phyloP scores from a whole-genome alignment of 345 rosid species.

The Gossypium australe region DNA sequence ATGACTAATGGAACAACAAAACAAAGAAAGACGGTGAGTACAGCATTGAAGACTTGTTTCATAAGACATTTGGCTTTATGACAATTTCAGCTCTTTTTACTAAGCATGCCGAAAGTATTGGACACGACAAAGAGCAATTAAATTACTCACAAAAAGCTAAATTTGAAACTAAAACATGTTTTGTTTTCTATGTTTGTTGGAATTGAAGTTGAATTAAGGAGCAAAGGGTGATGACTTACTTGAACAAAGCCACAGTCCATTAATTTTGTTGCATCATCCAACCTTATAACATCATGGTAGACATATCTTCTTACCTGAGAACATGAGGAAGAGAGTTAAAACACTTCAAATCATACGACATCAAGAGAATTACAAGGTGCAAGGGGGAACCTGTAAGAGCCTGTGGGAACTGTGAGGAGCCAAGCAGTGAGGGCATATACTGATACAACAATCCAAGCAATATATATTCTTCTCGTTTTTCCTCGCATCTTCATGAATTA shows the following conservation, averaged over 20 bases:
- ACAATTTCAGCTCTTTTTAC: neutral
- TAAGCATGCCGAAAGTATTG: neutral
- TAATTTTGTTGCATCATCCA: slow-evolving; percentile 63
- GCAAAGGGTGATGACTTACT: slow-evolving; percentile 26
- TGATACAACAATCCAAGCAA: slow-evolving; percentile 75
- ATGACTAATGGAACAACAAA: slow-evolving; percentile 39
- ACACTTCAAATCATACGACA: neutral
- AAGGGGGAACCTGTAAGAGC: slow-evolving; percentile 58
- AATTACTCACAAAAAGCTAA: neutral
- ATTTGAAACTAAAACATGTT: slow-evolving; percentile 1
- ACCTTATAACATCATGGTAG: slow-evolving; percentile 66
- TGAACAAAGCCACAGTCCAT: slow-evolving; percentile 79
- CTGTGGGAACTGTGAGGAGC: slow-evolving; percentile 61
- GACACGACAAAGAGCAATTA: neutral
- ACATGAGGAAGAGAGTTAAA: neutral
- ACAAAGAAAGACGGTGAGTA: neutral
- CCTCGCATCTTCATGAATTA: slow-evolving; percentile 51
- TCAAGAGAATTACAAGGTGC: too few species aligned
- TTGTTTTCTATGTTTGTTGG: neutral
- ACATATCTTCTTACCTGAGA: slow-evolving; percentile 83
- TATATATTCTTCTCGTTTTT: slow-evolving; percentile 80
- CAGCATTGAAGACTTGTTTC: too few species aligned
- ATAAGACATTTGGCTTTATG: neutral
- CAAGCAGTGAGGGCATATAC: slow-evolving; percentile 81
- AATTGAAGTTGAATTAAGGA: neutral